Percentiles rank a stretch among this genome's conserved stretches.
phyloP scores from a whole-genome alignment of 192 early-diverging fungal species.

The Kappamyces sp. region DNA sequence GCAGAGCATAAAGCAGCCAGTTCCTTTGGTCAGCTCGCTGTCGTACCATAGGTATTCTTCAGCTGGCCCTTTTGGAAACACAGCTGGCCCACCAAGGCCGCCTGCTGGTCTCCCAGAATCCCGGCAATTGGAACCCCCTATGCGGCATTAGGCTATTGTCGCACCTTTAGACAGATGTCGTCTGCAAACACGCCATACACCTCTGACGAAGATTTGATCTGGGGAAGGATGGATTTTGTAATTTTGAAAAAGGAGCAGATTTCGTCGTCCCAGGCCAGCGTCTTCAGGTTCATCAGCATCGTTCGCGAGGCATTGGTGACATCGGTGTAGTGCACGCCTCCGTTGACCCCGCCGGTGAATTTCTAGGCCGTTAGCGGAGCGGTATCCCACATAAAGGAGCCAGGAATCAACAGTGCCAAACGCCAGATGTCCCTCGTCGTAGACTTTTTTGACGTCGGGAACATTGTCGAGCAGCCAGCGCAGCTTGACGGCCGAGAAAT shows the following conservation, averaged over 20 bases:
- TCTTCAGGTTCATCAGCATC: slow-evolving; percentile 86
- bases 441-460: slow-evolving; percentile 60
- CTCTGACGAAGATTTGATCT: slow-evolving; percentile 76
- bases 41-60: slow-evolving; percentile 68
- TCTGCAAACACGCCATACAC: slow-evolving; percentile 53
- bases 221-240: slow-evolving; percentile 56
- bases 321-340: slow-evolving; percentile 76
- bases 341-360: slow-evolving; percentile 70
- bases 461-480: slow-evolving; percentile 88
- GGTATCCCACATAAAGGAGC: slow-evolving; percentile 71
- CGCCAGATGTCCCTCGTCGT: slow-evolving; percentile 63
- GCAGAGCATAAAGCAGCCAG: slow-evolving; percentile 94
- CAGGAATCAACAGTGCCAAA: slow-evolving; percentile 93
- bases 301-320: slow-evolving; percentile 92
- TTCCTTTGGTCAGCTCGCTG: slow-evolving; percentile 51
- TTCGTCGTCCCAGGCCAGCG: slow-evolving; percentile 67
- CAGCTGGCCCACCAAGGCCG: slow-evolving; percentile 89
- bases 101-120: slow-evolving; percentile 87
- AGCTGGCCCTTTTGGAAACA: slow-evolving; percentile 81
- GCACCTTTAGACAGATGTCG: slow-evolving; percentile 42
- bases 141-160: slow-evolving; percentile 20
- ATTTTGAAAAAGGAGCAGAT: slow-evolving; percentile 71
- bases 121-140: slow-evolving; percentile 75
- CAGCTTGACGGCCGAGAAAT: slow-evolving; percentile 88
- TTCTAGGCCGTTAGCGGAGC: slow-evolving; percentile 42